These are phyloP conservation scores for Diplodia sapinea DNA, from an alignment of 2,329 filamentous ascomycete genomes.

Conservation along the genomic window DNA sequence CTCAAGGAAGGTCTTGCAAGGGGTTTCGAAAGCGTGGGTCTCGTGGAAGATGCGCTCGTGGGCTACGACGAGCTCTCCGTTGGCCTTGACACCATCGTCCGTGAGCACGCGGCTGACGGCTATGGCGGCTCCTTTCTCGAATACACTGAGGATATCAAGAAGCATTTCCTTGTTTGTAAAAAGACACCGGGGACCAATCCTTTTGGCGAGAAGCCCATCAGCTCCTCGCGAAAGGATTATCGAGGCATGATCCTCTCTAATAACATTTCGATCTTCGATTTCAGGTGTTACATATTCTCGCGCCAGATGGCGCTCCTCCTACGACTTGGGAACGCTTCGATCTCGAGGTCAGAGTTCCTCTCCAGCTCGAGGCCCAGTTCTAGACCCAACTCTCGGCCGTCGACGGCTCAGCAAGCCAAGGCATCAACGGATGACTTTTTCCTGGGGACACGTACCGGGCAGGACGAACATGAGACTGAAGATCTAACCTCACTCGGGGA, in stretches of 20 bases:
- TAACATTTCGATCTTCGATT: slow-evolving; percentile 95
- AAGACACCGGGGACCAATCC: slow-evolving; percentile 24
- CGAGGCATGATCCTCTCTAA: slow-evolving; percentile 91
- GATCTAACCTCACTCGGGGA: slow-evolving; percentile 83
- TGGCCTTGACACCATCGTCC: slow-evolving; percentile 80
- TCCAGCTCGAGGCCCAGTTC: slow-evolving; percentile 44
- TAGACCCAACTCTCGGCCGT: slow-evolving; percentile 36
- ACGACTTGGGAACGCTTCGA: slow-evolving; percentile 72
- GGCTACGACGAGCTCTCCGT: slow-evolving; percentile 94
- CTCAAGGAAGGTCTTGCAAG: slow-evolving; percentile 92
- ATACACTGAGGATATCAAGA: slow-evolving; percentile 75
- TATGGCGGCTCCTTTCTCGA: slow-evolving; percentile 74
- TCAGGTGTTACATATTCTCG: slow-evolving; percentile 90
- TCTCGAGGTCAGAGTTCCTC: slow-evolving; percentile 46
- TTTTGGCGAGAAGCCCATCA: slow-evolving; percentile 44
- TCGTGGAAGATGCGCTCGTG: slow-evolving; percentile 92
- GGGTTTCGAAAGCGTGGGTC: slow-evolving; percentile 93
- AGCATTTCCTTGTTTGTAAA: slow-evolving; percentile 42
- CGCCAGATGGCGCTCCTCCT: slow-evolving; percentile 83
- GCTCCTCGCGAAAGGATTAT: slow-evolving; percentile 71
- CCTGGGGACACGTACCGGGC: slow-evolving; percentile 39
- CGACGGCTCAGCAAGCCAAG: slow-evolving; percentile 34
- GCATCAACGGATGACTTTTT: slow-evolving; percentile 43
- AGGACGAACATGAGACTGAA: slow-evolving; percentile 64
- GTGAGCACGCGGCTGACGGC: slow-evolving; percentile 69